Evolutionary conservation across 1,139 yeast genomes (phyloP).

Genomic region (Yamadazyma oceani): DNA sequence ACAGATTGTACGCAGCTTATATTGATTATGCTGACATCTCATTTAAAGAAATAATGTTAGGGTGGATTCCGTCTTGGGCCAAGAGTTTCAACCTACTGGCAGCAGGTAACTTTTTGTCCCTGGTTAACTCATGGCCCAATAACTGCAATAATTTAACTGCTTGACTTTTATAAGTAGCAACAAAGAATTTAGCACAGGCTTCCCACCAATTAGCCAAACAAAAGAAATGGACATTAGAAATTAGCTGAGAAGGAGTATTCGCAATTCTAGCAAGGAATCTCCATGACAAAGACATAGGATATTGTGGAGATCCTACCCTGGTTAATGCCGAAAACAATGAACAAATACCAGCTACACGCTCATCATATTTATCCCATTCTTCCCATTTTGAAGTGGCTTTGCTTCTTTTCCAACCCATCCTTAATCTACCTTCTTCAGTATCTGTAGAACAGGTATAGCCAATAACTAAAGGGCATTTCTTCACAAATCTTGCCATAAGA

Average conservation of each 20-base stretch:
- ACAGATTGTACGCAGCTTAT: background rate
- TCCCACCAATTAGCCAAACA: conserved; percentile 93
- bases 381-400: conserved; percentile 68
- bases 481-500: conserved; percentile 77
- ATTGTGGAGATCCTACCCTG: conserved; percentile 29
- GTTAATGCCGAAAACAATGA: conserved; percentile 80
- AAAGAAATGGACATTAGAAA: conserved; percentile 70
- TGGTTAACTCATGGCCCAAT: conserved; percentile 25
- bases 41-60: conserved; percentile 50
- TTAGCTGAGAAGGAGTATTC: conserved; percentile 49
- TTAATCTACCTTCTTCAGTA: conserved; percentile 76
- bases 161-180: conserved; percentile 64
- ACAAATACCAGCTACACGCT: conserved; percentile 81
- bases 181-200: conserved; percentile 60
- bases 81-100: conserved; percentile 73
- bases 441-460: conserved; percentile 76
- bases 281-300: conserved; percentile 63
- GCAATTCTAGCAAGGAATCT: conserved; percentile 65
- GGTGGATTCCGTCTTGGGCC: conserved; percentile 71
- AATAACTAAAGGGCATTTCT: conserved; percentile 85
- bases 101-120: conserved; percentile 59
- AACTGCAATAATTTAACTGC: conserved; percentile 58
- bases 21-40: conserved; percentile 43
- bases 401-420: conserved; percentile 85
- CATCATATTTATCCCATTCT: conserved; percentile 71